A percentile compares a stretch with the other conserved stretches of the same genome.
These are phyloP conservation scores for Euphrasia confusa DNA, from an alignment of 257 asterid genomes.

Conservation along the genomic window DNA sequence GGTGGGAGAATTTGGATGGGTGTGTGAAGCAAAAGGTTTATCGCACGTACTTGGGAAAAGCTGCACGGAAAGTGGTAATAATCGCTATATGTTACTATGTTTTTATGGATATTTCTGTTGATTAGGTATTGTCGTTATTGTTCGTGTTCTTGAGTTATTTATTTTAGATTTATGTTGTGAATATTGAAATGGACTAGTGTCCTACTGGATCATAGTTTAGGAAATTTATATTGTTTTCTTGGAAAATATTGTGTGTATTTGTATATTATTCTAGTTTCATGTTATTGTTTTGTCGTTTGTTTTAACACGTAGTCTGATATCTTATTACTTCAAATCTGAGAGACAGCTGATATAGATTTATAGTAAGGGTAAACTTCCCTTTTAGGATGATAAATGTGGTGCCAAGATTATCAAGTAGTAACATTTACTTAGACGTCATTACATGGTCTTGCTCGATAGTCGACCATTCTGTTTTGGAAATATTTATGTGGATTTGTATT, in stretches of 20 bases:
- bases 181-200: not conserved
- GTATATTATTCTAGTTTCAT: conserved; percentile 14
- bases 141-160: not conserved
- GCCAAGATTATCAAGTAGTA: conserved; percentile 28
- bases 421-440: conserved; percentile 28
- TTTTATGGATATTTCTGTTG: conserved; percentile 3
- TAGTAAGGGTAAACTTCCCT: conserved; percentile 37
- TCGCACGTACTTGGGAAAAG: conserved; percentile 57
- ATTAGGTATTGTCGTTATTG: conserved; percentile 11
- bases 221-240: conserved; percentile 17
- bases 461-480: not conserved
- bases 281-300: conserved; percentile 3
- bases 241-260: conserved; percentile 15
- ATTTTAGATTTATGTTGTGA: conserved; percentile 10
- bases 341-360: conserved; percentile 36
- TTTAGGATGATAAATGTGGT: conserved; percentile 39
- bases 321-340: conserved; percentile 33
- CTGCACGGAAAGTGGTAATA: conserved; percentile 71
- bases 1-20: conserved; percentile 91
- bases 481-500: not conserved
- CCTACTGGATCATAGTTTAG: conserved; percentile 5
- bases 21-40: conserved; percentile 53
- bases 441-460: not conserved
- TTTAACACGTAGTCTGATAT: conserved; percentile 26
- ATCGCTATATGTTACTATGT: not conserved